Conservation (phyloP, 805 yeast genomes). For the Pichia nanzhaoensis region DNA sequence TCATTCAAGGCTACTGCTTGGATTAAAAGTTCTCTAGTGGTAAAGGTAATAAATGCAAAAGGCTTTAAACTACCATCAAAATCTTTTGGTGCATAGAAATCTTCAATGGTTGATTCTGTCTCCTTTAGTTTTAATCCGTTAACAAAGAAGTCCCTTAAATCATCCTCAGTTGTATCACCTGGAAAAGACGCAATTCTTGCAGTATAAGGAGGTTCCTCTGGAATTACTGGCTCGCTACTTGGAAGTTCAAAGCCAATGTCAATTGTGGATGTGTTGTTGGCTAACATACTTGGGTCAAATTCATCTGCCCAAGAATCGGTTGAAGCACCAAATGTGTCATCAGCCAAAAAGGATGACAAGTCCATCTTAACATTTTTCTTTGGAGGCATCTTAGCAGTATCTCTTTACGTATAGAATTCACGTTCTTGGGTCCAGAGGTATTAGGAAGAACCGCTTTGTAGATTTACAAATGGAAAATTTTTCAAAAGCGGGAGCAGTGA, state of each 20-base stretch:
- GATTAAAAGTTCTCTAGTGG: conserved; percentile 39
- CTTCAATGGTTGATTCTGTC: conserved; percentile 44
- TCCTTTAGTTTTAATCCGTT: conserved; percentile 44
- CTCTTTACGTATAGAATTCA: too few relatives aligned
- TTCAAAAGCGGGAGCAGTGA: too few relatives aligned
- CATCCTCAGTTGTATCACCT: conserved; percentile 66
- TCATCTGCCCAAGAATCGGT: conserved; percentile 78
- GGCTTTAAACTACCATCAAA: conserved; percentile 54
- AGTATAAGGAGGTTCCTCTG: conserved; percentile 85
- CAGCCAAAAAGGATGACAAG: conserved; percentile 77
- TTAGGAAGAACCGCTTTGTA: too few relatives aligned
- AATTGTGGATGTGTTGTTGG: conserved; percentile 8
- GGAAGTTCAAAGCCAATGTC: conserved; percentile 11
- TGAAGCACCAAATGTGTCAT: conserved; percentile 56
- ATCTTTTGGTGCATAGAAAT: conserved; percentile 71
- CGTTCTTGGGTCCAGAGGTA: too few relatives aligned
- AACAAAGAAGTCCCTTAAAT: conserved; percentile 54
- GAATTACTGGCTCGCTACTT: conserved; percentile 44
- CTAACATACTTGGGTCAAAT: conserved; percentile 43
- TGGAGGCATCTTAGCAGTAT: conserved; percentile 41
- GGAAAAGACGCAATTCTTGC: conserved; percentile 87
- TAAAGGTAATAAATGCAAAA: conserved; percentile 48
- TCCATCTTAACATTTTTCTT: conserved; percentile 71
- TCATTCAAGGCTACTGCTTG: conserved; percentile 43
- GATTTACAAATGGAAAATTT: too few relatives aligned